Evolutionary conservation across 2,329 filamentous ascomycete species (phyloP).

Genomic region (Pyricularia pennisetigena): DNA sequence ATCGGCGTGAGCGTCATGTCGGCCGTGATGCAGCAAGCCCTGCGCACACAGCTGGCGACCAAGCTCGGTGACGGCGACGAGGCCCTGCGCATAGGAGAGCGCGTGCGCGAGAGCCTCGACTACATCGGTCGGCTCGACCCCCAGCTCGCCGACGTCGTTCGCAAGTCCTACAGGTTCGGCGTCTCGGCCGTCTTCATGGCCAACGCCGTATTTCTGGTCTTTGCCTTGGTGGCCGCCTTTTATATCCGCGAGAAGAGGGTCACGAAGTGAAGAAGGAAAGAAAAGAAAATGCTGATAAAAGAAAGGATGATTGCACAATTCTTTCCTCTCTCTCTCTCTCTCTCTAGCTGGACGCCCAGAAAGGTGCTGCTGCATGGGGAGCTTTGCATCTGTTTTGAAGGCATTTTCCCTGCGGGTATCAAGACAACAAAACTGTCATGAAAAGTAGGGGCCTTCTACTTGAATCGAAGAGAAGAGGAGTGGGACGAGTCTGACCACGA

Average conservation of each 20-base stretch:
- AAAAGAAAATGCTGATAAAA: neutral
- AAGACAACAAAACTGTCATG: neutral
- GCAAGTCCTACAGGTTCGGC: constrained; percentile 51
- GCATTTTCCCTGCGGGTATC: neutral
- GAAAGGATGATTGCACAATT: neutral
- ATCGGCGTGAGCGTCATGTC: constrained; percentile 63
- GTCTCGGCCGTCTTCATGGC: constrained; percentile 30
- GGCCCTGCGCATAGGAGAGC: constrained; percentile 55
- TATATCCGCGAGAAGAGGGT: constrained; percentile 51
- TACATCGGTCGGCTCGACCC: constrained; percentile 59
- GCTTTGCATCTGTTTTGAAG: neutral
- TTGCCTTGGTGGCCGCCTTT: constrained; percentile 28
- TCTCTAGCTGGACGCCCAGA: neutral
- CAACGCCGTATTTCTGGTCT: constrained; percentile 22
- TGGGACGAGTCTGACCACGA: neutral
- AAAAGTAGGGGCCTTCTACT: neutral
- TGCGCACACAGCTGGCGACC: constrained; percentile 45
- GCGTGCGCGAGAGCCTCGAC: constrained; percentile 60
- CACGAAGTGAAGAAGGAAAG: constrained; percentile 17
- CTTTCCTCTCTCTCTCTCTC: too few species aligned
- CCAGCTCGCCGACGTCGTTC: constrained; percentile 46
- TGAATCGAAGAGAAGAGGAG: neutral
- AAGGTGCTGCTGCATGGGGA: neutral
- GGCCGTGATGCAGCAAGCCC: constrained; percentile 60
- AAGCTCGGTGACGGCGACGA: constrained; percentile 46